A percentile compares a stretch with the other conserved stretches of the same genome.
Evolutionary conservation across 331 rosid genomes (phyloP).

Genomic region (Pyrus hybrid): DNA sequence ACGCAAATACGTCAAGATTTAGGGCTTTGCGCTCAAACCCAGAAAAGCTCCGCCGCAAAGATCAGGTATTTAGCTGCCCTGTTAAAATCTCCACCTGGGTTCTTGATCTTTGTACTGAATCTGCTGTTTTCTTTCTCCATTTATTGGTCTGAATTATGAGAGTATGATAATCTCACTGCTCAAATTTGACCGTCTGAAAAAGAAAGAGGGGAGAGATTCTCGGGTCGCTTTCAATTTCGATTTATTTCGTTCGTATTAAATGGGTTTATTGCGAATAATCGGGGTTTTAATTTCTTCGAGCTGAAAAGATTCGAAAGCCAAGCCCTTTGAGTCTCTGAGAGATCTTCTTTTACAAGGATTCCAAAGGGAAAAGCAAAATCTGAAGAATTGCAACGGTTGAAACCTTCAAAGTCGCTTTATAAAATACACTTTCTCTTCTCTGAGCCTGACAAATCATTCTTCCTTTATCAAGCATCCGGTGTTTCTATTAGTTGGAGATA

Average conservation of each 20-base stretch:
- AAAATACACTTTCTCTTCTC: not conserved
- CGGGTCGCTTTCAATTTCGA: constrained; percentile 11
- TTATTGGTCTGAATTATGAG: not conserved
- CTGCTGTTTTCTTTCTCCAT: not conserved
- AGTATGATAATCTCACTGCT: not conserved
- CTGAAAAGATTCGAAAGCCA: constrained; percentile 23
- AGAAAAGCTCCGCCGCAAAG: not conserved
- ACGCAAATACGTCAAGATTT: not conserved
- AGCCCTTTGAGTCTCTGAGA: constrained; percentile 19
- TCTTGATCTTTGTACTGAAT: constrained; percentile 34
- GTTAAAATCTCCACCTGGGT: constrained; percentile 6
- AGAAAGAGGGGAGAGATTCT: constrained; percentile 9
- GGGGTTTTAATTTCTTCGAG: constrained; percentile 22
- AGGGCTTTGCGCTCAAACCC: constrained; percentile 20
- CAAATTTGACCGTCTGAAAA: constrained; percentile 21
- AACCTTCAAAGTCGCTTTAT: constrained; percentile 62
- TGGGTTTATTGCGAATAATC: constrained; percentile 16
- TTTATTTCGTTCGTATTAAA: constrained; percentile 3
- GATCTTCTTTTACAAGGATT: constrained; percentile 39
- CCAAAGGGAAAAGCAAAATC: constrained; percentile 32
- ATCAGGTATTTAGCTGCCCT: not conserved
- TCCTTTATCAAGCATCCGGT: constrained; percentile 20
- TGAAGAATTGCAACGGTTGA: constrained; percentile 48
- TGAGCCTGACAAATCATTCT: constrained; percentile 18
- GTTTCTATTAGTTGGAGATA: constrained; percentile 19